phyloP scores from a whole-genome alignment of 495 filamentous ascomycete species.

The Penicillium paradoxum region DNA sequence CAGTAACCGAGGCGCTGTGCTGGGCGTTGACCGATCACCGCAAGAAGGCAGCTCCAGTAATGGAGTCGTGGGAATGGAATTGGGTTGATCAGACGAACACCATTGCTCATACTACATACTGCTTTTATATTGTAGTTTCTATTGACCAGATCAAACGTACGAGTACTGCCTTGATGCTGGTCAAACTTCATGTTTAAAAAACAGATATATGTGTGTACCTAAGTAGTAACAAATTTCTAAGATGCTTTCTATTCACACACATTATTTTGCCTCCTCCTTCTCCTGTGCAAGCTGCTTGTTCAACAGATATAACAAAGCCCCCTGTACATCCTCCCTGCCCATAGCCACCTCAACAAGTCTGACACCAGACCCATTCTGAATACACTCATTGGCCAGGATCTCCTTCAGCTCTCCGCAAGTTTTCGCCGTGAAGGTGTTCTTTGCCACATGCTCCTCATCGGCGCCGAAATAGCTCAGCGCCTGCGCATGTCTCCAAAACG shows the following conservation, averaged over 20 bases:
- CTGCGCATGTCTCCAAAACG: slow-evolving; percentile 56
- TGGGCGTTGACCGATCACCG: too few species aligned
- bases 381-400: slow-evolving; percentile 27
- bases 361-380: slow-evolving; percentile 35
- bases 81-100: too few species aligned
- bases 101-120: too few species aligned
- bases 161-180: too few species aligned
- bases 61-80: too few species aligned
- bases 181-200: background rate
- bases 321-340: slow-evolving; percentile 41
- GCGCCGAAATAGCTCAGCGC: slow-evolving; percentile 43
- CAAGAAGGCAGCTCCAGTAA: too few species aligned
- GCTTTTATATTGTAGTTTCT: too few species aligned
- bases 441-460: slow-evolving; percentile 20
- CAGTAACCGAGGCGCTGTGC: too few species aligned
- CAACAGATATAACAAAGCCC: slow-evolving; percentile 24
- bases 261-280: slow-evolving; percentile 1
- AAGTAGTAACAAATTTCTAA: background rate
- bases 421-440: slow-evolving; percentile 25
- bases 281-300: slow-evolving; percentile 26
- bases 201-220: background rate
- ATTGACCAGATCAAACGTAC: too few species aligned
- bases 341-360: slow-evolving; percentile 44
- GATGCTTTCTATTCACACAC: background rate
- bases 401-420: slow-evolving; percentile 36